Evolutionary conservation across 1,139 yeast species (phyloP).

Genomic region (Magnusiomyces tetraspermus): DNA sequence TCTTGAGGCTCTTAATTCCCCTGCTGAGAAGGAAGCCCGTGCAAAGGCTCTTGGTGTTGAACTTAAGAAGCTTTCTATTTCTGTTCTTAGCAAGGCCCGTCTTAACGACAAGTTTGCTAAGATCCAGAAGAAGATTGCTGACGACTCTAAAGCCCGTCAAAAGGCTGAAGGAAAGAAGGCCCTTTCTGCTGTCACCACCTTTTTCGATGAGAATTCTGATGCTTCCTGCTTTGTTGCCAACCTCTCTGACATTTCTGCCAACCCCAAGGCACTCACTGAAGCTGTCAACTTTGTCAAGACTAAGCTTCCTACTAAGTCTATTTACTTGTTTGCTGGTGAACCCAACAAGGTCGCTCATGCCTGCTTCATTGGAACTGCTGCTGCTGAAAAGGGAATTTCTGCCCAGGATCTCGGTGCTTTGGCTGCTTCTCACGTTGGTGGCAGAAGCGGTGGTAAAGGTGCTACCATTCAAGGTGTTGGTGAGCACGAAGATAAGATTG

Average conservation of each 20-base stretch:
- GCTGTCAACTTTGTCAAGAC: slow-evolving; percentile 80
- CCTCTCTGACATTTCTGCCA: slow-evolving; percentile 55
- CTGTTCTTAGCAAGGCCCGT: slow-evolving; percentile 70
- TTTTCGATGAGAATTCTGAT: slow-evolving; percentile 44
- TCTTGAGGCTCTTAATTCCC: slow-evolving; percentile 47
- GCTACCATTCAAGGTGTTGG: slow-evolving; percentile 97
- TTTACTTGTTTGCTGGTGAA: slow-evolving; percentile 75
- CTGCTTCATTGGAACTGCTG: slow-evolving; percentile 70
- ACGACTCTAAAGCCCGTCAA: slow-evolving; percentile 75
- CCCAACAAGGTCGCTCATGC: slow-evolving; percentile 88
- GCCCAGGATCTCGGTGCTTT: slow-evolving; percentile 67
- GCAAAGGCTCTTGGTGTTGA: slow-evolving; percentile 78
- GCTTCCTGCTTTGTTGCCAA: slow-evolving; percentile 54
- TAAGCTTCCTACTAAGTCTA: slow-evolving; percentile 62
- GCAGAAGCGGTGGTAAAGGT: slow-evolving; percentile 98
- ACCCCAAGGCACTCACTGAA: slow-evolving; percentile 90
- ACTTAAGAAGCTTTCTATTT: slow-evolving; percentile 70
- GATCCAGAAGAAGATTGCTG: slow-evolving; percentile 80
- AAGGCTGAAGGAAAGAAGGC: slow-evolving; percentile 82
- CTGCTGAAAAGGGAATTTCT: slow-evolving; percentile 60
- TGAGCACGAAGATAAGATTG: slow-evolving; percentile 60
- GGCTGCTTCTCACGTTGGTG: slow-evolving; percentile 74
- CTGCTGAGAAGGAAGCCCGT: slow-evolving; percentile 67
- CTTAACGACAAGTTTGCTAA: slow-evolving; percentile 65
- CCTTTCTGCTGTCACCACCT: slow-evolving; percentile 61